A percentile compares a stretch with the other conserved stretches of the same genome.
These are phyloP conservation scores for Cryphonectria naterciae DNA, from an alignment of 2,329 filamentous ascomycete species.

Conservation along the genomic window DNA sequence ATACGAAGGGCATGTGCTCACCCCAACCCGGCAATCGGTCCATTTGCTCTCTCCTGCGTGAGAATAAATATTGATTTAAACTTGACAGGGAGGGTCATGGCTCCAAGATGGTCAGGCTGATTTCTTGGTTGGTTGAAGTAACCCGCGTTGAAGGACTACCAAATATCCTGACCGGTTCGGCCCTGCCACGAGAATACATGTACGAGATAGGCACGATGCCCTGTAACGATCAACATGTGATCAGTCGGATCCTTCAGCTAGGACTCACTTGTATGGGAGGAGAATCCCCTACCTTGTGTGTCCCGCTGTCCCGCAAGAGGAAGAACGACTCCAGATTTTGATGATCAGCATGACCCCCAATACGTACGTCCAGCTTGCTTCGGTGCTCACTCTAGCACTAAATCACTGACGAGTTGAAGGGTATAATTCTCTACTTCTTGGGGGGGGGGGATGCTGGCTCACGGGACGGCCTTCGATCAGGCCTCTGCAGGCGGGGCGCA, in stretches of 20 bases:
- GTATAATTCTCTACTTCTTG: neutral
- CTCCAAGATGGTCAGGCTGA: neutral
- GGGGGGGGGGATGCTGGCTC: neutral
- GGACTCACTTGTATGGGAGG: no score
- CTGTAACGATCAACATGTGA: neutral
- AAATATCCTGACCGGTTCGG: neutral
- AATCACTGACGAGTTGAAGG: neutral
- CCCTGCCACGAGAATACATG: neutral
- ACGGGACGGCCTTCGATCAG: neutral
- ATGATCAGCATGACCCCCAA: neutral
- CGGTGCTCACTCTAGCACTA: neutral
- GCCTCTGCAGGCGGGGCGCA: neutral
- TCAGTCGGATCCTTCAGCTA: neutral
- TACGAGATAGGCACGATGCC: neutral
- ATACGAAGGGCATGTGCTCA: neutral
- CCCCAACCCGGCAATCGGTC: neutral
- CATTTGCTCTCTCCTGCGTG: neutral
- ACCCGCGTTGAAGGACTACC: no score
- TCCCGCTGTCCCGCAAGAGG: neutral
- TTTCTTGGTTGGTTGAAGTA: no score
- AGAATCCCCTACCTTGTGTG: neutral
- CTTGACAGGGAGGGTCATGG: neutral
- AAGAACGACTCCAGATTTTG: neutral
- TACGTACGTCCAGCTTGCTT: neutral
- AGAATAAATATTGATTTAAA: neutral